A percentile compares a stretch with the other conserved stretches of the same genome.
Conservation (phyloP, 768 basidiomycete species). For the Candolleomyces eurysporus region DNA sequence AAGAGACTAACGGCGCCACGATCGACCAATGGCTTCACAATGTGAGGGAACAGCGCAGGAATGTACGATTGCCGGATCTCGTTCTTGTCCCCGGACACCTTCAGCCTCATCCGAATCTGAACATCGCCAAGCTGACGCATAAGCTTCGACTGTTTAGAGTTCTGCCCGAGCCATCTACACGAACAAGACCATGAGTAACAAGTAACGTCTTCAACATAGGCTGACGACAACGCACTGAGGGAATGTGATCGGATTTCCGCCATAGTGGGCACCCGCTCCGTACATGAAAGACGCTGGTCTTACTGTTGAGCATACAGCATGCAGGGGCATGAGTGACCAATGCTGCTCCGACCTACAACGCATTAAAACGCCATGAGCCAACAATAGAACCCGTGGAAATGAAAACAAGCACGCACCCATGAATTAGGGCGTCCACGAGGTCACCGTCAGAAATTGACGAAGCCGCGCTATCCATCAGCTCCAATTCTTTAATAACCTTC, state of each 20-base stretch:
- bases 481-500: constrained; percentile 65
- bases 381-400: not conserved
- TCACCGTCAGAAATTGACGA: constrained; percentile 95
- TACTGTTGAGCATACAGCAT: constrained; percentile 88
- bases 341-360: constrained; percentile 80
- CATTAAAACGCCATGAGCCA: constrained; percentile 1
- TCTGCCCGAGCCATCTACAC: constrained; percentile 92
- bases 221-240: constrained; percentile 64
- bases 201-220: not conserved
- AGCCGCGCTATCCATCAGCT: constrained; percentile 84
- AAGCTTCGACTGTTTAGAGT: constrained; percentile 89
- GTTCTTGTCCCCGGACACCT: constrained; percentile 83
- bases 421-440: constrained; percentile 89
- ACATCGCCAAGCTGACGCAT: constrained; percentile 80
- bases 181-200: not conserved
- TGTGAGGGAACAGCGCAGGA: constrained; percentile 78
- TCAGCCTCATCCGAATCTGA: constrained; percentile 93
- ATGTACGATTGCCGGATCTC: constrained; percentile 93
- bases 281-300: constrained; percentile 83
- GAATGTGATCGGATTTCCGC: constrained; percentile 68
- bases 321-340: constrained; percentile 92
- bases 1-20: constrained; percentile 62
- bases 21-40: constrained; percentile 78
- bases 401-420: constrained; percentile 60
- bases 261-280: constrained; percentile 66